Conservation (phyloP, 2,329 filamentous ascomycete species). For the Talaromyces sp. region DNA sequence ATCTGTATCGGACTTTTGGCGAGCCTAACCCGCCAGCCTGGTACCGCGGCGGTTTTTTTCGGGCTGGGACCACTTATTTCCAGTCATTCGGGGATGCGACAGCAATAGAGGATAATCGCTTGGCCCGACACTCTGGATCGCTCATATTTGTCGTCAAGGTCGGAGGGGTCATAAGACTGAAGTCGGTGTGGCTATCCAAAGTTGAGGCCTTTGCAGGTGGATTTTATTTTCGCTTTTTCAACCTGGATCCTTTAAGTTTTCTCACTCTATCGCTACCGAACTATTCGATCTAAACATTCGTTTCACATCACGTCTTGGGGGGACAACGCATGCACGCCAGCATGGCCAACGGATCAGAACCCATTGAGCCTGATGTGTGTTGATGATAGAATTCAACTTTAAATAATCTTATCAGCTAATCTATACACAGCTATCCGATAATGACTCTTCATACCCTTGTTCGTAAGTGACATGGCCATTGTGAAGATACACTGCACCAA, state of each 20-base stretch:
- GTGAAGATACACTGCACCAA: slow-evolving; percentile 8
- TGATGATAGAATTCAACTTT: neutral
- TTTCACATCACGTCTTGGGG: too few relatives aligned
- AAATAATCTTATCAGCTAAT: neutral
- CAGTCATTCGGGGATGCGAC: neutral
- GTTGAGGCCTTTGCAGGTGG: too few relatives aligned
- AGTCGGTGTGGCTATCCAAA: slow-evolving; percentile 19
- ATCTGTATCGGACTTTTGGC: neutral
- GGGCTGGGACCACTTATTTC: slow-evolving; percentile 1
- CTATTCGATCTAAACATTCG: neutral
- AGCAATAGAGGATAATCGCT: neutral
- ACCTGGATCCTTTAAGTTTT: neutral
- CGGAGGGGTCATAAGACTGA: slow-evolving; percentile 25
- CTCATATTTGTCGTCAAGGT: slow-evolving; percentile 12
- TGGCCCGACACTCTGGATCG: slow-evolving; percentile 4
- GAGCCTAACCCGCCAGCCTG: slow-evolving; percentile 2
- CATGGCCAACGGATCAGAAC: slow-evolving; percentile 9
- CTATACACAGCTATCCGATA: slow-evolving; percentile 23
- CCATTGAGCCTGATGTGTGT: slow-evolving; percentile 34
- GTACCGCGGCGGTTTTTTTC: neutral
- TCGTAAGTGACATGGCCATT: slow-evolving; percentile 26
- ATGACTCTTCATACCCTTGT: slow-evolving; percentile 29
- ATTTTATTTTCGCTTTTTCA: neutral
- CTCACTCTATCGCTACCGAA: too few relatives aligned
- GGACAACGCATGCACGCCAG: slow-evolving; percentile 10